Base-by-base conservation (phyloP, 306 rosid species). In the Arachis stenosperma region DNA sequence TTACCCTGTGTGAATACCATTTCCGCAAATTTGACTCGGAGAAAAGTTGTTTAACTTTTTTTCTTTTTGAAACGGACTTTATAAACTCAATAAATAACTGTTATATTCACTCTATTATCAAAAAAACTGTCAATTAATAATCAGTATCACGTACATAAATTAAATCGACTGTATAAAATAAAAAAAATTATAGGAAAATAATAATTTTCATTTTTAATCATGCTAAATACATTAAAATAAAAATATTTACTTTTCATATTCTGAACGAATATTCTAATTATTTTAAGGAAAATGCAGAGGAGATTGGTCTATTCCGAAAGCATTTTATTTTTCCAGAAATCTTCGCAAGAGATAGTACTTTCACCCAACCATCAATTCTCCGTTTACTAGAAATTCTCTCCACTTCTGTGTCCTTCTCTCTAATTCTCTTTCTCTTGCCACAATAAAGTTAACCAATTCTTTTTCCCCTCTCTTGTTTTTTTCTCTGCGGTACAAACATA, bases 241-340 rank as follows among this genome's bases (percentile, higher is more conserved):
- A 33, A 33, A 33, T 4, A 33, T 33, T 33, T 33, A 33, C 37
- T 33, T 33, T 33, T 33, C 4, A 33, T 33, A 33, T 33, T 33
- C 37, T 33, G 37, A 2, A 33, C 3, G 37, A 33, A 4, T 33
- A 33, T 33, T 33, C 37, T 33, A 22, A 22, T 22, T 22, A 22
- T 22, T 22, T 22, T 22, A 22, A 22, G 27, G 1, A 22, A 43
- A 84, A 88, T 81, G 86, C 50, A 83, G 79, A 84, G 84, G 85
- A 84, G 82, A 77, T 85, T 82, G 73, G 62, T 73, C 70, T 92
- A 84, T 67, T 73, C 79, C 65, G 43, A 81, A 58, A 83, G 85
- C 83, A 75, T 81, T 61, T 48, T 81, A 80, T 81, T 61, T 72
- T 88, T 88, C 76, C 90, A 86, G 89, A 86, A 84, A 89, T 87